Evolutionary conservation across 2,329 filamentous ascomycete species (phyloP), one percentile per base, ranked within the genome.

Genomic region (Colletotrichum tofieldiae): DNA sequence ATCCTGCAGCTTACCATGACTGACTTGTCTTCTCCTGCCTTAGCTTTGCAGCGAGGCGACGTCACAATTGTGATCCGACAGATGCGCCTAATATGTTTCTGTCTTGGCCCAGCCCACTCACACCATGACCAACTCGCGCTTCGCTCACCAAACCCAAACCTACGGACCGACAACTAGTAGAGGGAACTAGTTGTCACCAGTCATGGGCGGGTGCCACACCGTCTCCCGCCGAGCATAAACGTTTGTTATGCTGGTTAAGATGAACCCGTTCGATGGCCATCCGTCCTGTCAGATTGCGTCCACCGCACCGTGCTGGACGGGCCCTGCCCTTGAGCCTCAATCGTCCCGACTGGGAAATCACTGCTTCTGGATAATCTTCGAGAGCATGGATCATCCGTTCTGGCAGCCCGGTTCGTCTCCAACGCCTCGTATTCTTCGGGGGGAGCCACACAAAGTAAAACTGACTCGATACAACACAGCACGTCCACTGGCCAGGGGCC

Each of bases 381-480:
- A 56, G 45, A 67, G 39, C 69, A 69, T 69, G 69, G 65, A 69
- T 72, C 16, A 65, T 60, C 45, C 59, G 69, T 69, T 59, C 54
- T 69, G 54, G 63, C 54, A 72, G 69, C 56, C 69, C 43, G 45
- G 69, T 56, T 58, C 52, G 59, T 69, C 69, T 65, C 65, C 54
- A 69, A 65, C 59, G 65, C 52, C 69, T 72, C 69, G 69, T 72
- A 72, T 72, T 72, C 65, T 60, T 49, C 20, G 23, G 54, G 39
- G 65, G 69, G 37, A 32, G 20, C 59, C 65, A 41, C 45, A 47
- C 69, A 69, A 64, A 60, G 51, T 43, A 72, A 69, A 60, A 69
- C 69, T 72, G 65, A 72, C 65, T 72, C 69, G 69, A 72, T 69
- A 55, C 69, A 72, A 60, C n/a, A 49, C 32, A 69, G 69, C 69